Conservation (phyloP, 192 early-diverging fungal species). For the Coemansia sp. region DNA sequence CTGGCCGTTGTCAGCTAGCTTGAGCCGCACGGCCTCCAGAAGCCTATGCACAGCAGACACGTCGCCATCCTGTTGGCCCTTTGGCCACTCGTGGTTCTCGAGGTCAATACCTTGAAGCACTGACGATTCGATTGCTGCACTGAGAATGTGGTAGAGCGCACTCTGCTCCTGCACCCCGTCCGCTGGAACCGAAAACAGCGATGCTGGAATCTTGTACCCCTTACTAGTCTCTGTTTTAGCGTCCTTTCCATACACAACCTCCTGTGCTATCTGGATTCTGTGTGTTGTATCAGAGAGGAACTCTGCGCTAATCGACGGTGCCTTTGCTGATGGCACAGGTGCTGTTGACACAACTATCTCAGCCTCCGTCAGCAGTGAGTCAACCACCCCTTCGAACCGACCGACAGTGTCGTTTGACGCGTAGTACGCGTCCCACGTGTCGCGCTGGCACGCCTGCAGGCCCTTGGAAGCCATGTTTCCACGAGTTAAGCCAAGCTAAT, state of each 20-base stretch:
- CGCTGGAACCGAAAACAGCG: conserved; percentile 31
- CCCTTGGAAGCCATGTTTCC: conserved; percentile 33
- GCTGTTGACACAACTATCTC: conserved; percentile 29
- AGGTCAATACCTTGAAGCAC: conserved; percentile 15
- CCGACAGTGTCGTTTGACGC: conserved; percentile 31
- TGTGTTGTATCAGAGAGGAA: conserved; percentile 31
- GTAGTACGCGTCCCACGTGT: conserved; percentile 49
- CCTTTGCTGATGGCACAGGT: conserved; percentile 8
- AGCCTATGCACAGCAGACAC: conserved; percentile 12
- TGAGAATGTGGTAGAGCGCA: conserved; percentile 38
- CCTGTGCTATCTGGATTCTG: conserved; percentile 43
- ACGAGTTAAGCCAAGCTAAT: background rate
- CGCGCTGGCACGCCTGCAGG: conserved; percentile 41
- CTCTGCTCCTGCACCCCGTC: conserved; percentile 29
- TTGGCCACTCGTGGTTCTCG: conserved; percentile 17
- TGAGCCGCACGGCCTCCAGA: conserved; percentile 34
- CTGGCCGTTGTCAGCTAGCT: conserved; percentile 40
- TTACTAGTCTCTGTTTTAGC: background rate
- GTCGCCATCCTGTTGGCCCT: conserved; percentile 3
- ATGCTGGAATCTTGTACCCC: conserved; percentile 32
- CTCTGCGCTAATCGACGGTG: conserved; percentile 26
- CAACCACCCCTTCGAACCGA: conserved; percentile 37
- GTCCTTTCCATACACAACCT: conserved; percentile 25
- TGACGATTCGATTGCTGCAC: conserved; percentile 39
- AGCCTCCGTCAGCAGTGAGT: conserved; percentile 37